Evolutionary conservation across 768 basidiomycete species (phyloP), one percentile per base, ranked within the genome.

Genomic region (Sarcodon sp.): DNA sequence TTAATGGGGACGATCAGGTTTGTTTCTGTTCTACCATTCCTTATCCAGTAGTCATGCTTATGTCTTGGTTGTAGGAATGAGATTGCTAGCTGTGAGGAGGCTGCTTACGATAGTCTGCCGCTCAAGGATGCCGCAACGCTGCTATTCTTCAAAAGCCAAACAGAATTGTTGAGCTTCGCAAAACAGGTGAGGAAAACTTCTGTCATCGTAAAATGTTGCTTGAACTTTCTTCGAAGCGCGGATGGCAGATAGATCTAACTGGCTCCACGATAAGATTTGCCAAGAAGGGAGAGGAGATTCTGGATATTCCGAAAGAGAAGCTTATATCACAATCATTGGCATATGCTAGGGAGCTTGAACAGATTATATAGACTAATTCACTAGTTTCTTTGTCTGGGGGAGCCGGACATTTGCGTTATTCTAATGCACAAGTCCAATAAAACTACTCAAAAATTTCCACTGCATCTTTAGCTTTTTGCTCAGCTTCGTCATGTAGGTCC

Each of bases 31-130:
- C 18, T 44, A 39, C n/a, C 7, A 48, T 16, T 11, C 21, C 27
- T 39, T n/a, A 8, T 27, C 35, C 12, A 21, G 4, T 6, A 4
- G 15, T 45, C 12, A 31, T 8, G 10, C 35, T 38, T 36, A 43
- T 4, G n/a, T 10, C 3, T n/a, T 35, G 31, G 35, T n/a, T 43
- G 35, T 43, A 97, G 94, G 57, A 90, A 87, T 58, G 94, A 99
- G 69, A 99, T 99, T 56, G 94, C 94, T 11, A 87, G 88, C 57
- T 97, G 93, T 57, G 89, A 96, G 63, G 92, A 97, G 64, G 72
- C 83, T 13, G 93, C 94, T 4, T 99, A 99, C 53, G 81, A 87
- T 54, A 90, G 84, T 51, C 69, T 99, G 35, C 92, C 93, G 0
- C 61, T 97, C 46, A 82, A 85, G 55, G 92, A 96, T 54, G 94